phyloP scores from a whole-genome alignment of 2,329 filamentous ascomycete genomes.

The Penicillium rolfsii region DNA sequence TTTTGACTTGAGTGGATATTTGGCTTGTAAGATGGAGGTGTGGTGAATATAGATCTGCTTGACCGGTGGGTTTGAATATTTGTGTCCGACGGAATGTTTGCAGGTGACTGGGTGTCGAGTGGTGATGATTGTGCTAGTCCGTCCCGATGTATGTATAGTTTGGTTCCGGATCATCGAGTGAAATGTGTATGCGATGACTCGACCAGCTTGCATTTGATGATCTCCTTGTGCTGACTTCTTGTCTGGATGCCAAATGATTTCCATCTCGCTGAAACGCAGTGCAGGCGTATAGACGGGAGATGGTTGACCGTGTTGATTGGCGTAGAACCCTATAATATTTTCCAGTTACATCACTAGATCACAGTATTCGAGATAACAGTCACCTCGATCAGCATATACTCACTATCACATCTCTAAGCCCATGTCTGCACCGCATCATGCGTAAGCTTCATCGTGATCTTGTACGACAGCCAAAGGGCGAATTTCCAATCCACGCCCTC shows the following conservation, averaged over 20 bases:
- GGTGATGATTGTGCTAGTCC: neutral
- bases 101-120: neutral
- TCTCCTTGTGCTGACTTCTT: neutral
- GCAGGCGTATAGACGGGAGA: no score
- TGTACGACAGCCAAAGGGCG: conserved; percentile 22
- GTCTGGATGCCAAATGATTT: neutral
- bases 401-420: neutral
- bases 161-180: neutral
- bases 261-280: no score
- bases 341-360: neutral
- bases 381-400: neutral
- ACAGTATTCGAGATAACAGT: neutral
- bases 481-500: conserved; percentile 19
- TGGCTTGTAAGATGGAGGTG: neutral
- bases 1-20: neutral
- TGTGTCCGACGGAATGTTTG: no score
- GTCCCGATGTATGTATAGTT: neutral
- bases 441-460: conserved; percentile 18
- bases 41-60: neutral
- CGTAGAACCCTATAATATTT: no score
- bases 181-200: neutral
- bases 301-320: no score
- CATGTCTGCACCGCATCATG: conserved; percentile 4
- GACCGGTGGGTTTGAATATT: neutral
- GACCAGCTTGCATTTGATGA: neutral